Evolutionary conservation across 1,139 yeast species (phyloP).

Genomic region (Geotrichum aggregatum): DNA sequence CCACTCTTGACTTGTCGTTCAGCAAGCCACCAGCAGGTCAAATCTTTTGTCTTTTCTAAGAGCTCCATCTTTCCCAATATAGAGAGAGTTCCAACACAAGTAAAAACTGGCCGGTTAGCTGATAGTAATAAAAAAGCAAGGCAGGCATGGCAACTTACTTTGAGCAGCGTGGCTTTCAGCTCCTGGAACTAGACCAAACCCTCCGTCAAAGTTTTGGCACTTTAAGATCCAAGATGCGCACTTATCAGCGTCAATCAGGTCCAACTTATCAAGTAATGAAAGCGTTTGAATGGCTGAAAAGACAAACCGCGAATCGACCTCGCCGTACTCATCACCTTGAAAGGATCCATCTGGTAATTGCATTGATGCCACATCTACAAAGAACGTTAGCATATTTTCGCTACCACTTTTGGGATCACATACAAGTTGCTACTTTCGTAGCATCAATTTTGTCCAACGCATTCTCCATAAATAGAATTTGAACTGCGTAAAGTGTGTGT

Average conservation of each 20-base stretch:
- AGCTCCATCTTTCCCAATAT: slow-evolving; percentile 54
- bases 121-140: not conserved
- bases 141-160: slow-evolving; percentile 25
- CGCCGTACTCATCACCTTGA: slow-evolving; percentile 88
- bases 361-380: slow-evolving; percentile 46
- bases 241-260: slow-evolving; percentile 55
- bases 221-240: slow-evolving; percentile 60
- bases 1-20: slow-evolving; percentile 90
- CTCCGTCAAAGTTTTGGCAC: slow-evolving; percentile 93
- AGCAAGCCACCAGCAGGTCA: slow-evolving; percentile 72
- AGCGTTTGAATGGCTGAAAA: slow-evolving; percentile 76
- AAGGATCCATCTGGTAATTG: slow-evolving; percentile 76
- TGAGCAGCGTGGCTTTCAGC: slow-evolving; percentile 96
- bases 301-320: slow-evolving; percentile 84
- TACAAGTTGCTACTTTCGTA: slow-evolving; percentile 42
- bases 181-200: slow-evolving; percentile 90
- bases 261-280: slow-evolving; percentile 61
- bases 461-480: slow-evolving; percentile 65
- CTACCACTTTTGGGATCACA: slow-evolving; percentile 12
- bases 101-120: slow-evolving; percentile 47
- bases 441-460: slow-evolving; percentile 46
- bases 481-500: slow-evolving; percentile 82
- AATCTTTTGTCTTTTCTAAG: slow-evolving; percentile 44
- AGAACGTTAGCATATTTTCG: slow-evolving; percentile 5
- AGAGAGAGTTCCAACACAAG: slow-evolving; percentile 77